These are phyloP conservation scores for Neospora caninum DNA, from an alignment of 169 alveolate species.

Conservation along the genomic window DNA sequence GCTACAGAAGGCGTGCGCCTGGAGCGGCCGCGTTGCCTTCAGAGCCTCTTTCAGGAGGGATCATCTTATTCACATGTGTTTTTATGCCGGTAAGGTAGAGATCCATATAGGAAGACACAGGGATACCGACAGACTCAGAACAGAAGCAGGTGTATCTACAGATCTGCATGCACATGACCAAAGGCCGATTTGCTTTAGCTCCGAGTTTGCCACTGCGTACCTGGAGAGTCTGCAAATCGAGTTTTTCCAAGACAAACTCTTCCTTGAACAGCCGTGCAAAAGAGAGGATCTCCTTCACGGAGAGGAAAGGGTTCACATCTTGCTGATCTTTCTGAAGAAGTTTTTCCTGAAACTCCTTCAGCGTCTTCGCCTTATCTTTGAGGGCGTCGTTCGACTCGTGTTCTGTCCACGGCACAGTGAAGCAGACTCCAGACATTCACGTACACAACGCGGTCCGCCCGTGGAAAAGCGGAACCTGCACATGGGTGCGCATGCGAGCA, in stretches of 20 bases:
- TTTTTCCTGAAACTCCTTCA: conserved; percentile 83
- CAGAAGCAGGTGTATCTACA: neutral
- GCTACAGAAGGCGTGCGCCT: no score
- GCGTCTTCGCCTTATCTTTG: conserved; percentile 69
- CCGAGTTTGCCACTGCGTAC: neutral
- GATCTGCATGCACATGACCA: neutral
- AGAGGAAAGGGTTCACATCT: conserved; percentile 81
- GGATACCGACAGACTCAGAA: neutral
- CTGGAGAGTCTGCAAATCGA: conserved; percentile 85
- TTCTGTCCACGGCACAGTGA: conserved; percentile 50
- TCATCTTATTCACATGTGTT: neutral
- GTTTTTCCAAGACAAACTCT: conserved; percentile 85
- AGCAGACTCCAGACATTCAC: no score
- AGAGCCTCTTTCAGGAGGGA: no score
- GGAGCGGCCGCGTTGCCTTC: no score
- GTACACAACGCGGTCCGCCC: no score
- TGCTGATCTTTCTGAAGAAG: conserved; percentile 78
- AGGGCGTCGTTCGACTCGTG: conserved; percentile 67
- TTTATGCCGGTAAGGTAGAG: neutral
- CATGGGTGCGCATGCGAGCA: no score
- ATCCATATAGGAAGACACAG: neutral
- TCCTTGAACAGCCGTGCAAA: conserved; percentile 85
- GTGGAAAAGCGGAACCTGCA: no score
- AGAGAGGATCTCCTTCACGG: conserved; percentile 64
- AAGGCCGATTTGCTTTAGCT: no score